Evolutionary conservation across 163 green algal species (phyloP).

Genomic region (Scenedesmus sp.): DNA sequence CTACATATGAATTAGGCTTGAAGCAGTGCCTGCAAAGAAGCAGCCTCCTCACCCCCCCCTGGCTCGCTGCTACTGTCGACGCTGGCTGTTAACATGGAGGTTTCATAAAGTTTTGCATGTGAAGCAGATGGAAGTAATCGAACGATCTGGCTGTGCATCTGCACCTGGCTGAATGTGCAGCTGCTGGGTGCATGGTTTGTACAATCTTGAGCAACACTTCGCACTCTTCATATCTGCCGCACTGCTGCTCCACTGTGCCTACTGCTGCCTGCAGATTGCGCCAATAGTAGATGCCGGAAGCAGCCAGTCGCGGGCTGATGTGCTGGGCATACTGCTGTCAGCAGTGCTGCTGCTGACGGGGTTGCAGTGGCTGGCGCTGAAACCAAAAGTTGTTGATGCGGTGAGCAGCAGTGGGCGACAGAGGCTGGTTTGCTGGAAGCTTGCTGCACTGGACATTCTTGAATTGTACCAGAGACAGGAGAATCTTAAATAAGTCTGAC

Average conservation of each 20-base stretch:
- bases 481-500: background rate
- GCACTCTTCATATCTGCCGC: background rate
- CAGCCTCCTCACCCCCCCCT: too few relatives aligned
- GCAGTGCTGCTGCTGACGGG: constrained; percentile 87
- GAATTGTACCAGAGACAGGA: background rate
- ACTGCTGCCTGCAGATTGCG: constrained; percentile 68
- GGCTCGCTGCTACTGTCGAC: too few relatives aligned
- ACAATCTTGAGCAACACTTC: background rate
- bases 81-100: too few relatives aligned
- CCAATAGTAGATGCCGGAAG: constrained; percentile 85
- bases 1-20: too few relatives aligned
- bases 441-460: background rate
- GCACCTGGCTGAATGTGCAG: too few relatives aligned
- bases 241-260: background rate
- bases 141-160: background rate
- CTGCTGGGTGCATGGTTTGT: too few relatives aligned
- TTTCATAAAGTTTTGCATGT: too few relatives aligned
- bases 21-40: background rate
- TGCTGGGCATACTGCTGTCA: constrained; percentile 84
- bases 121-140: background rate
- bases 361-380: constrained; percentile 83
- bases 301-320: constrained; percentile 85
- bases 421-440: background rate
- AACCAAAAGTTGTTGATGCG: constrained; percentile 29
- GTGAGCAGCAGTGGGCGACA: background rate